Conservation (phyloP, 148 eudicot species). For the Nyssa sinensis region DNA sequence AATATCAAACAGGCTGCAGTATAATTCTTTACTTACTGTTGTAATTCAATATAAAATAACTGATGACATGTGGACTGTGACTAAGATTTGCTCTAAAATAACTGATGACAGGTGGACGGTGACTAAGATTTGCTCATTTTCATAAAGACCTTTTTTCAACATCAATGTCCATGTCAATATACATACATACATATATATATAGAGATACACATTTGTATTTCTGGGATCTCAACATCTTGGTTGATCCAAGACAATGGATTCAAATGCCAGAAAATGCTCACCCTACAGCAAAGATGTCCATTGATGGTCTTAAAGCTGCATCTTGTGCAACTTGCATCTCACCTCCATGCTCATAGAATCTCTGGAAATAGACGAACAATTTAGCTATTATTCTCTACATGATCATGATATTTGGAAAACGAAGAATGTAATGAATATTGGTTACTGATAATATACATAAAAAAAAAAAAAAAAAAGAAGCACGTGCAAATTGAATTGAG, state of each 20-base stretch:
- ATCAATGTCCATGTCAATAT: not conserved
- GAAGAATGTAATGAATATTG: not conserved
- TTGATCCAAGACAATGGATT: not conserved
- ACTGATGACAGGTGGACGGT: not conserved
- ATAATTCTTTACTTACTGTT: not conserved
- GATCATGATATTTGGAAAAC: not conserved
- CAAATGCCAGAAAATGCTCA: conserved; percentile 38
- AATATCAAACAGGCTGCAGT: not conserved
- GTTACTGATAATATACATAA: too few species aligned
- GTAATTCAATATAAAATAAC: not conserved
- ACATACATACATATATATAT: too few species aligned
- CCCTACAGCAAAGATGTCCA: conserved; percentile 98
- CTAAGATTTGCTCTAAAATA: not conserved
- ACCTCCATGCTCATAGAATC: conserved; percentile 97
- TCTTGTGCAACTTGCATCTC: conserved; percentile 81
- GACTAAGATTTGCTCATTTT: conserved; percentile 7
- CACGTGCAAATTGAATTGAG: not conserved
- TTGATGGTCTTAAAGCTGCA: conserved; percentile 81
- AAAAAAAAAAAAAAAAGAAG: too few species aligned
- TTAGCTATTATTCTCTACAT: not conserved
- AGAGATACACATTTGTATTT: not conserved
- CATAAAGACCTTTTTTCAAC: not conserved
- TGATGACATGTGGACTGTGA: not conserved
- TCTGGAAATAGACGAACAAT: conserved; percentile 42
- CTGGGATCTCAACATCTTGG: not conserved